A percentile compares a stretch with the other conserved stretches of the same genome.
These are phyloP conservation scores for Thozetella sp. DNA, from an alignment of 495 filamentous ascomycete species.

Conservation along the genomic window DNA sequence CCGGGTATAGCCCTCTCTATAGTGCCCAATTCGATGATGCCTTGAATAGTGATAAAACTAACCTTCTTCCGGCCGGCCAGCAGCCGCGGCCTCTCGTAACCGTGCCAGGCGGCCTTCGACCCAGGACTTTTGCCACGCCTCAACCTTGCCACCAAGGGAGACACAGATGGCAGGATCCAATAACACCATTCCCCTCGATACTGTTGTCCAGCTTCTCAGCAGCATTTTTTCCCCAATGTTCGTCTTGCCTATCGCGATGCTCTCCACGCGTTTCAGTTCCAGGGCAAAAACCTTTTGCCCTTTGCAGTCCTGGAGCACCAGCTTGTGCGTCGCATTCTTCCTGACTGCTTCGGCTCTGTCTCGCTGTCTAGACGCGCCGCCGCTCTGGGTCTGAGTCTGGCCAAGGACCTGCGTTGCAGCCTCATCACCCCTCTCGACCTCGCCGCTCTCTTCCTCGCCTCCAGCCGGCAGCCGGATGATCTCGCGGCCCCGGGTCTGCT, in stretches of 20 bases:
- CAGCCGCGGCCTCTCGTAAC: conserved; percentile 61
- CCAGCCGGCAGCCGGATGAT: conserved; percentile 68
- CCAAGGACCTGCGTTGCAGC: not conserved
- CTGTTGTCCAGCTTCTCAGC: conserved; percentile 58
- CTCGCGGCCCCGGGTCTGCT: conserved; percentile 79
- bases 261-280: conserved; percentile 69
- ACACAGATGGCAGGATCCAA: conserved; percentile 65
- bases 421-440: conserved; percentile 9
- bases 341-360: conserved; percentile 9
- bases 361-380: not conserved
- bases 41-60: not conserved
- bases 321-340: conserved; percentile 68
- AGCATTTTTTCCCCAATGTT: conserved; percentile 82
- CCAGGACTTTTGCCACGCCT: conserved; percentile 78
- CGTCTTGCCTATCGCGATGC: conserved; percentile 64
- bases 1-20: not conserved
- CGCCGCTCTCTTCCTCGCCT: conserved; percentile 24
- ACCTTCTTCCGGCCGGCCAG: conserved; percentile 13
- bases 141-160: conserved; percentile 86
- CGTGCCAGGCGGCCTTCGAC: conserved; percentile 68
- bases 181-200: conserved; percentile 78
- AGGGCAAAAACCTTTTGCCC: conserved; percentile 72
- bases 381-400: not conserved
- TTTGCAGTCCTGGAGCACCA: conserved; percentile 79
- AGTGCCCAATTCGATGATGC: not conserved